Base-by-base conservation (phyloP, 2,329 filamentous ascomycete species). In the Penicillium crustosum region DNA sequence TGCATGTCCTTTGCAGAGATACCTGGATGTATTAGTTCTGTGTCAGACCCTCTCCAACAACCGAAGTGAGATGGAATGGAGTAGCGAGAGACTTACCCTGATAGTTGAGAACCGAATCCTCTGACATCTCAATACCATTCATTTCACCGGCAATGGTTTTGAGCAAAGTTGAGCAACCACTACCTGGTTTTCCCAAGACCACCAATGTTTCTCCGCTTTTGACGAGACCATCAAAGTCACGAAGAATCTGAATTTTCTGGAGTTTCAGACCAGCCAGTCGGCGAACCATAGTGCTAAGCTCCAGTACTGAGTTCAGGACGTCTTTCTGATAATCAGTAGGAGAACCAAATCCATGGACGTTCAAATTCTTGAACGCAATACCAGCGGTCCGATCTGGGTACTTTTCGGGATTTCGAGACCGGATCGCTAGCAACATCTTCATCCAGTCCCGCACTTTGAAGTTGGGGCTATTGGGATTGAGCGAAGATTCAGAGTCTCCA, bases 111-210 rank as follows among this genome's bases (percentile, higher is more conserved):
- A 88, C 83, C 0, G 89, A 87, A 6, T 78, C 74, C 2, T 86
- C 75, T 49, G 89, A 87, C 19, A 93, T 80, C 61, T 83, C 83
- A 67, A 93, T 88, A 48, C 90, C 90, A 65, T 91, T 86, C 35
- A 87, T 90, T 74, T 93, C 89, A 61, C 90, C 90, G 10, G 89
- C 84, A 62, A 93, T 83, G 0, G 89, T 89, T 79, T 93, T 93
- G 55, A 94, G 79, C 62, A 93, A 86, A 1, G 90, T 93, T 15
- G 88, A 90, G 74, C 90, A 94, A 45, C 72, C 71, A 15, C 50
- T 53, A 23, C 51, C 51, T 15, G 51, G 51, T 17, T 33, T 43
- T 19, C 51, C 51, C 31, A 53, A 15, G 12, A 53, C 51, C 1
- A 53, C 19, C 13, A 53, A 25, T 35, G 44, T 53, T 36, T 53